Evolutionary conservation across 176 grass and related monocot genomes (phyloP).

Genomic region (Thinopyrum elongatum): DNA sequence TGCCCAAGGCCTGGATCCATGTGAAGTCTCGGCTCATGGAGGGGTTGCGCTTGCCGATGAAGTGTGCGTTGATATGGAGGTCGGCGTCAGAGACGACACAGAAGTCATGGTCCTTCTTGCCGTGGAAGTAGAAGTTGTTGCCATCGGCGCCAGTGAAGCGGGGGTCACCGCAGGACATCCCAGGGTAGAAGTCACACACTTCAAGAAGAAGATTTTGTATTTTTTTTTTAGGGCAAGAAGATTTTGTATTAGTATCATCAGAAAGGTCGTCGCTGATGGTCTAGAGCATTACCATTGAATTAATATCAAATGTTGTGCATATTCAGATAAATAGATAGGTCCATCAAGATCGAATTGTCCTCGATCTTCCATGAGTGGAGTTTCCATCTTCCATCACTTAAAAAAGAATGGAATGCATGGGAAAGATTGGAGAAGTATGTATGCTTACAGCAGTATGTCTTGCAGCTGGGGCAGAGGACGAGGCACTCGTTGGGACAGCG

Average conservation of each 20-base stretch:
- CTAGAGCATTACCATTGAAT: no score
- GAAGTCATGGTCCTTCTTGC: conserved; percentile 45
- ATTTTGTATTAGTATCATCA: no score
- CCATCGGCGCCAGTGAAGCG: conserved; percentile 59
- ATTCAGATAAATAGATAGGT: no score
- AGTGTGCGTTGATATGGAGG: conserved; percentile 47
- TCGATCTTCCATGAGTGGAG: no score
- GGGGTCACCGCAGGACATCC: conserved; percentile 48
- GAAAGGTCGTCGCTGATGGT: no score
- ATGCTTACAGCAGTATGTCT: conserved; percentile 47
- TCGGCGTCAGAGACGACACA: conserved; percentile 43
- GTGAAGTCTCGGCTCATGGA: conserved; percentile 50
- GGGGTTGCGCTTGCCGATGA: conserved; percentile 44
- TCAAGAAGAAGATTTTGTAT: not conserved
- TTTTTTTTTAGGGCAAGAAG: no score
- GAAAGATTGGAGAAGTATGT: not conserved
- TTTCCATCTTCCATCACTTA: no score
- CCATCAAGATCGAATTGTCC: no score
- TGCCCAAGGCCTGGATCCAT: conserved; percentile 53
- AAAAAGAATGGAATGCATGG: not conserved
- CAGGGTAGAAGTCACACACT: conserved; percentile 49
- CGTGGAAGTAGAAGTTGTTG: conserved; percentile 71
- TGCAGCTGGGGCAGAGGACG: conserved; percentile 47
- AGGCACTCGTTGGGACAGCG: conserved; percentile 49
- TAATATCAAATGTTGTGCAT: no score